Base-by-base conservation (phyloP, 2,329 filamentous ascomycete genomes). In the Sordariomycetes sp. region DNA sequence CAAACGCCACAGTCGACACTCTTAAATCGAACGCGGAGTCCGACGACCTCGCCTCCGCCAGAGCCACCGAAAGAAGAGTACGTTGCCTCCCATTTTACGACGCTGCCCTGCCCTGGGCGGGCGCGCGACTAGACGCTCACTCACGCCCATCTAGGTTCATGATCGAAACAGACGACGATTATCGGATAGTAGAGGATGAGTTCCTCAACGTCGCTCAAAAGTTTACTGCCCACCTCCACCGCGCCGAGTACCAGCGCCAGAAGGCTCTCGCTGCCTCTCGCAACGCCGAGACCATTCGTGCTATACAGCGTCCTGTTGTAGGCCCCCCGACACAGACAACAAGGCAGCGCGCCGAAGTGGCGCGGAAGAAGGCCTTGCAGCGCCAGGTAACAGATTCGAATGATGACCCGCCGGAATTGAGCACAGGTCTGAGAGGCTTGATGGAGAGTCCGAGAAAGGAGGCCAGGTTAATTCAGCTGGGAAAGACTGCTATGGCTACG, bases 141-240 rank as follows among this genome's bases (percentile, higher is more conserved):
- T 33, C 5, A 17, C 14, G 10, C 6, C 12, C 12, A 6, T n/a
- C 8, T 35, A 78, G 74, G 20, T 67, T 67, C 50, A 87, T 90
- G 81, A 60, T 64, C 3, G 66, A 75, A 30, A 79, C 77, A 3
- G 85, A 92, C 51, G 82, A 88, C 49, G 61, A 59, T 35, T 90
- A 75, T 55, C 79, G 83, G 46, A 88, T 90, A 81, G 85, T 92
- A 0, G 85, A 90, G 54, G 85, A 92, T 46, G 84, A 90, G 44
- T 75, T 92, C 42, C 59, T 81, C 15, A 60, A 70, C 12, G 72
- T 77, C 0, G 84, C 84, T 0, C 72, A 75, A 34, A 60, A 65
- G 3, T 90, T 85, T 55, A 90, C 84, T 0, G 69, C 71, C 5
- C 82, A 87, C 52, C 68, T 90, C 2, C 83, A 88, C 50, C 72